phyloP scores from a whole-genome alignment of 768 basidiomycete genomes.

The Agaricus bisporus region DNA sequence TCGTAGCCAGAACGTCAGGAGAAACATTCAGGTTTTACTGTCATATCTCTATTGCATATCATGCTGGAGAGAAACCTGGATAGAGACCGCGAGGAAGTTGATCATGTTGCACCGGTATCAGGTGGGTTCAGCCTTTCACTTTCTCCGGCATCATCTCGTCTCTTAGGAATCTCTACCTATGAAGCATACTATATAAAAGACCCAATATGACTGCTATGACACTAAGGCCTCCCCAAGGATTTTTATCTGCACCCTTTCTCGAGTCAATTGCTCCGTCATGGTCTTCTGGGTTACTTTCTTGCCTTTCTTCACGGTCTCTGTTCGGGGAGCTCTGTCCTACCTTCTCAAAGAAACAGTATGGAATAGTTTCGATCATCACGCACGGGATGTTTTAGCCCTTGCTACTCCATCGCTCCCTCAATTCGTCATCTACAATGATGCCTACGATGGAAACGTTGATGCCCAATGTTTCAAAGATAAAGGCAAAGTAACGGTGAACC shows the following conservation, averaged over 20 bases:
- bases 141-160: neutral
- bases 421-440: constrained; percentile 40
- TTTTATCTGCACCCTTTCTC: neutral
- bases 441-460: constrained; percentile 37
- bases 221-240: neutral
- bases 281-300: neutral
- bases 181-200: neutral
- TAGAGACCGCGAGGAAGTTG: neutral
- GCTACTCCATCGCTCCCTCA: constrained; percentile 43
- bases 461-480: constrained; percentile 40
- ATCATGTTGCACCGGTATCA: neutral
- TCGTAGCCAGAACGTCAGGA: too few species aligned
- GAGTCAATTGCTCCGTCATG: neutral
- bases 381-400: constrained; percentile 26
- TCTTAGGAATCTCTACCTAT: neutral
- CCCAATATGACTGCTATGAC: neutral
- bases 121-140: neutral
- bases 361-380: constrained; percentile 21
- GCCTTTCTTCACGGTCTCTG: neutral
- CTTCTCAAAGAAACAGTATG: constrained; percentile 6
- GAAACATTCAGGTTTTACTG: neutral
- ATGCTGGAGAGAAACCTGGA: neutral
- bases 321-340: neutral
- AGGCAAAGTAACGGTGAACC: constrained; percentile 20
- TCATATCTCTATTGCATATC: neutral